A percentile compares a stretch with the other conserved stretches of the same genome.
These are phyloP conservation scores for Melanogaster broomeanus DNA, from an alignment of 768 basidiomycete species.

Conservation along the genomic window DNA sequence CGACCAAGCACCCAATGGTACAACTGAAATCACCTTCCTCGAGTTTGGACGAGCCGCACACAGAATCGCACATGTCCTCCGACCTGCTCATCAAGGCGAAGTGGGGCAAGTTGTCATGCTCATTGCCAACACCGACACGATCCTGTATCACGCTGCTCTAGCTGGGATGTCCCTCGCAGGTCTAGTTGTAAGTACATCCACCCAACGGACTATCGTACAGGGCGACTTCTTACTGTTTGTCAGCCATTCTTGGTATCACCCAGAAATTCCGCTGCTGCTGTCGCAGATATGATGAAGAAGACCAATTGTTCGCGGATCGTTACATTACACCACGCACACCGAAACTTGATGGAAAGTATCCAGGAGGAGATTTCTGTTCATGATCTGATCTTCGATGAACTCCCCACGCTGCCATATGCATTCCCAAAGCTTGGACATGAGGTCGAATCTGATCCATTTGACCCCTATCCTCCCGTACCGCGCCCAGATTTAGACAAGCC, in stretches of 20 bases:
- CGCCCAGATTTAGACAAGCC: constrained; percentile 13
- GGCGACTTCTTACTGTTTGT: not conserved
- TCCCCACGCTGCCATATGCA: constrained; percentile 20
- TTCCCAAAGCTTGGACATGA: constrained; percentile 41
- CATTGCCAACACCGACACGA: constrained; percentile 31
- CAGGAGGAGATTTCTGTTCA: not conserved
- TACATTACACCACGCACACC: constrained; percentile 9
- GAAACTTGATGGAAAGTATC: constrained; percentile 11
- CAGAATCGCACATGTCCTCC: constrained; percentile 24
- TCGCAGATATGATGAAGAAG: constrained; percentile 20
- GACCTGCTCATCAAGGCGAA: constrained; percentile 13
- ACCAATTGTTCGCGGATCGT: constrained; percentile 18
- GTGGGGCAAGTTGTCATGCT: constrained; percentile 33
- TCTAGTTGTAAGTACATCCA: constrained; percentile 21
- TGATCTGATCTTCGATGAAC: constrained; percentile 7
- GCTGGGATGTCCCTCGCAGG: constrained; percentile 31
- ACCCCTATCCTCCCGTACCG: constrained; percentile 3
- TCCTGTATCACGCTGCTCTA: constrained; percentile 30
- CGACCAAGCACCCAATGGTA: too few species aligned
- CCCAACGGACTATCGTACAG: constrained; percentile 8
- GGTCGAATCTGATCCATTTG: constrained; percentile 9
- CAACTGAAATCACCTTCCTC: too few species aligned
- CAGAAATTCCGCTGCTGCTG: constrained; percentile 19
- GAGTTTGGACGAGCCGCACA: too few species aligned
- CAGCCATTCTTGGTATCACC: constrained; percentile 27